Evolutionary conservation across 345 rosid genomes (phyloP), one percentile per base, ranked within the genome.

Genomic region (Ceriops zippeliana): DNA sequence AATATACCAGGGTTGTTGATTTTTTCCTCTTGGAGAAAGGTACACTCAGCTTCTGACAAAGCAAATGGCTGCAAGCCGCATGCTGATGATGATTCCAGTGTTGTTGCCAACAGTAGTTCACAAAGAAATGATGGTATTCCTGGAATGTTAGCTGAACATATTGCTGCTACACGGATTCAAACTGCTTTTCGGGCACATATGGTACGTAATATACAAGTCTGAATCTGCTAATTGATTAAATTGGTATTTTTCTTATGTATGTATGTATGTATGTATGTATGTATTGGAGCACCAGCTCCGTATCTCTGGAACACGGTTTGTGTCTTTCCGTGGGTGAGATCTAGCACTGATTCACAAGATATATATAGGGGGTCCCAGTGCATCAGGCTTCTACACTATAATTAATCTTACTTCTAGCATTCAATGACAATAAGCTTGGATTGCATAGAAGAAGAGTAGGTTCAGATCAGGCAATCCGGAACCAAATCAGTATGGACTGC

Each of bases 91-190:
- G 77, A 75, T 27, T 52, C 78, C 26, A 69, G 24, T 70, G 62
- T 76, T 69, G 21, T 5, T 58, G 69, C 38, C 20, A 63, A 74
- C 27, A 70, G 16, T 51, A 65, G 53, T 49, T 58, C 76, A 22
- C 35, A 52, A 11, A 53, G 66, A 34, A 66, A 16, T 21, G 52
- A 42, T 38, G 63, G 13, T 3, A n/a, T 34, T 30, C 67, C 71
- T 22, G 62, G 54, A 65, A 53, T 52, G 11, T 63, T 69, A 16
- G 31, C 71, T 5, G 71, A 63, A 69, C 84, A 88, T 26, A 34
- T 63, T 2, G 88, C 92, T 5, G 92, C 87, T 5, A 65, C 68
- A 63, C 81, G 83, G 67, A 90, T 90, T 77, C 96, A 88, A 63
- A 80, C 80, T 53, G 92, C 89, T 65, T 88, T 86, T 57, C 85